Percentiles rank a stretch among this genome's conserved stretches.
Conservation (phyloP, 1,139 yeast species). For the Blastobotrys apis region DNA sequence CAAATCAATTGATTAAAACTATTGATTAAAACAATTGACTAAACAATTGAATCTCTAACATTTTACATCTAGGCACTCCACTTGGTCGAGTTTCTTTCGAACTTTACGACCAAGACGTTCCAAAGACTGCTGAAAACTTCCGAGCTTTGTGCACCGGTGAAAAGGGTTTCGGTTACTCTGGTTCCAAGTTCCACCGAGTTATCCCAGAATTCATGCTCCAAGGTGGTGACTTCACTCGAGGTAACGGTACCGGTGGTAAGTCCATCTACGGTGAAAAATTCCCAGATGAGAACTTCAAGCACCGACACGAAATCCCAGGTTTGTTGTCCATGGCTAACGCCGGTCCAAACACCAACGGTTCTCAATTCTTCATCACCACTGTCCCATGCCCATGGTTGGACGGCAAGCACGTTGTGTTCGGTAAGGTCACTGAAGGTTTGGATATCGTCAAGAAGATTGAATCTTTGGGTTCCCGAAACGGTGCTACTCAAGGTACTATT, state of each 20-base stretch:
- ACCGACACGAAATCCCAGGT: constrained; percentile 89
- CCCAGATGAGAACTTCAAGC: constrained; percentile 90
- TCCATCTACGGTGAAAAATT: constrained; percentile 96
- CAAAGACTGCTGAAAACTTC: constrained; percentile 98
- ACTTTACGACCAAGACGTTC: constrained; percentile 86
- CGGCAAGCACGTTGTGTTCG: constrained; percentile 98
- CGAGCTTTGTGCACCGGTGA: constrained; percentile 96
- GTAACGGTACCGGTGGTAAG: constrained; percentile 92
- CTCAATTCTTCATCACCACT: constrained; percentile 98
- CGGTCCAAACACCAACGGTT: constrained; percentile 99
- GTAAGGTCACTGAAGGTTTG: constrained; percentile 89
- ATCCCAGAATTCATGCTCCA: constrained; percentile 98
- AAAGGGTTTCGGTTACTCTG: constrained; percentile 93
- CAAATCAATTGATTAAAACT: neutral
- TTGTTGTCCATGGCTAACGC: constrained; percentile 98
- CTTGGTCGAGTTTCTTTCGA: constrained; percentile 77
- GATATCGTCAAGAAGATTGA: constrained; percentile 93
- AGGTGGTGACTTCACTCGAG: constrained; percentile 91
- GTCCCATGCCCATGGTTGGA: constrained; percentile 96
- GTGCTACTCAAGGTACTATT: constrained; percentile 75
- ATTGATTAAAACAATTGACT: no score
- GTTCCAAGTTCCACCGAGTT: constrained; percentile 95
- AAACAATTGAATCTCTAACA: neutral
- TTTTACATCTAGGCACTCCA: constrained; percentile 37
- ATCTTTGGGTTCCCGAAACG: constrained; percentile 75